These are phyloP conservation scores for Talaromyces sp. DNA, from an alignment of 2,329 filamentous ascomycete genomes.

Conservation along the genomic window DNA sequence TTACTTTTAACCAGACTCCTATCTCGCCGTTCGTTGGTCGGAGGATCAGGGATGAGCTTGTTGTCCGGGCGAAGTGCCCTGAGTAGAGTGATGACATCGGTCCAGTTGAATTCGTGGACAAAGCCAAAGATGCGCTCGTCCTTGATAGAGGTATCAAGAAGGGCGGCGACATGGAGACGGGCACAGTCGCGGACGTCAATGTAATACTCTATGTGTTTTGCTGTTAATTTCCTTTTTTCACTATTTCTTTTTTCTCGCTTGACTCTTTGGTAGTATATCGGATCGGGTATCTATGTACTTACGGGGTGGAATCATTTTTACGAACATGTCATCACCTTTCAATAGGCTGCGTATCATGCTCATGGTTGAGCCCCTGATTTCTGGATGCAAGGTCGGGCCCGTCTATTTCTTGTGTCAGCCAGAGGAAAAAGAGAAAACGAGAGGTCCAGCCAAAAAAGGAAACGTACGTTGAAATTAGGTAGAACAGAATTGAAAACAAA, in stretches of 20 bases:
- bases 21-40: constrained; percentile 15
- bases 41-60: not conserved
- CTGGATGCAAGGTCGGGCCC: not conserved
- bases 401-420: not conserved
- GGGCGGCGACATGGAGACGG: constrained; percentile 49
- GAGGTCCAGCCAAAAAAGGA: not conserved
- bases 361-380: not conserved
- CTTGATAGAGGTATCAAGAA: constrained; percentile 40
- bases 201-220: constrained; percentile 32
- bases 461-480: constrained; percentile 28
- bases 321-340: not conserved
- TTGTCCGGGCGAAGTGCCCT: not conserved
- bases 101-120: constrained; percentile 42
- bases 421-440: too few relatives aligned
- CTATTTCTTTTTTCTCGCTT: too few relatives aligned
- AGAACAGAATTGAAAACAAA: constrained; percentile 39
- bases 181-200: constrained; percentile 46
- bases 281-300: too few relatives aligned
- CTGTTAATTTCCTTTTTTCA: not conserved
- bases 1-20: constrained; percentile 16
- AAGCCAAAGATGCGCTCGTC: constrained; percentile 52
- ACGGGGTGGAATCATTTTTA: too few relatives aligned
- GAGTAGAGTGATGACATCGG: not conserved
- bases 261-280: too few relatives aligned
- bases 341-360: not conserved